Evolutionary conservation across 2,329 filamentous ascomycete species (phyloP).

Genomic region (Neofusicoccum umdonicola): DNA sequence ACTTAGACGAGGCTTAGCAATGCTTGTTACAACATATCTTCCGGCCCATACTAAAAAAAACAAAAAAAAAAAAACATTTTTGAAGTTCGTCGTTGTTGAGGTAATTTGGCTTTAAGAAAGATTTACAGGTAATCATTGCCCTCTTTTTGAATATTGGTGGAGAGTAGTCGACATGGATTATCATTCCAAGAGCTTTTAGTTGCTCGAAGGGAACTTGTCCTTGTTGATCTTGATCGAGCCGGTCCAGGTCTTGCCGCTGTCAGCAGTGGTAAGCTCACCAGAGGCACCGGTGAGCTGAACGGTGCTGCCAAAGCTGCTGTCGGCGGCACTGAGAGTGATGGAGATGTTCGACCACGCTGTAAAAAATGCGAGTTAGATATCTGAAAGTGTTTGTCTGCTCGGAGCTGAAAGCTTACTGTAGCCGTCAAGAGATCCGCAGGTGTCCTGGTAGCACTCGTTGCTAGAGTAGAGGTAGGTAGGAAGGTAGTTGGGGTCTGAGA

Average conservation of each 20-base stretch:
- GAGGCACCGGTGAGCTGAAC: neutral
- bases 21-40: no score
- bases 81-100: no score
- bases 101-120: no score
- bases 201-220: neutral
- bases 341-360: slow-evolving; percentile 15
- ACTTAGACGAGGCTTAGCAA: no score
- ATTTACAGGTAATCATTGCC: no score
- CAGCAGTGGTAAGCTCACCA: neutral
- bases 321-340: slow-evolving; percentile 12
- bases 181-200: no score
- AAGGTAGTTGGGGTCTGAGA: neutral
- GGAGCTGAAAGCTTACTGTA: neutral
- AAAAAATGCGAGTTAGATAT: neutral
- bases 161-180: no score
- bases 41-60: no score
- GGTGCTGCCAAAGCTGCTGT: slow-evolving; percentile 11
- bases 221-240: slow-evolving; percentile 15
- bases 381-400: no score
- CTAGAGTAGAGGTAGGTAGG: slow-evolving; percentile 23
- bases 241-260: slow-evolving; percentile 20
- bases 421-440: slow-evolving; percentile 11
- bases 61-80: no score
- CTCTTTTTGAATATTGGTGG: no score
- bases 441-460: slow-evolving; percentile 17